Conservation (phyloP, 192 early-diverging fungal genomes). For the Coemansia sp. region DNA sequence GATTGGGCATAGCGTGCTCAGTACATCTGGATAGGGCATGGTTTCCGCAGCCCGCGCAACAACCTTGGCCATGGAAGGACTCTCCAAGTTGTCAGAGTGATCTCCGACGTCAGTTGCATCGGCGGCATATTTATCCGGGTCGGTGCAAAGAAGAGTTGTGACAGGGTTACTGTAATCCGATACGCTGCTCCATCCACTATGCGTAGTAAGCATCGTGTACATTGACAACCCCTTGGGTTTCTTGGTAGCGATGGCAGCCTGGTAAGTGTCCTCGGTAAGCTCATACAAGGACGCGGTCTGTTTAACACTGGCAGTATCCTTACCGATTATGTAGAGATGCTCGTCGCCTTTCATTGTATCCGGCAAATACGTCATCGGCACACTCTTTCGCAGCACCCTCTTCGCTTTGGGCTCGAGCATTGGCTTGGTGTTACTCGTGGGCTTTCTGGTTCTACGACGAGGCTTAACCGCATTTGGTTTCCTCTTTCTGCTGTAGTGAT, state of each 20-base stretch:
- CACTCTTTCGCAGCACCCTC: neutral
- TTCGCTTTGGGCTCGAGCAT: neutral
- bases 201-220: constrained; percentile 32
- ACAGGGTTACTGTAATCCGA: constrained; percentile 25
- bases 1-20: constrained; percentile 7
- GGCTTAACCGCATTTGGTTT: neutral
- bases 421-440: neutral
- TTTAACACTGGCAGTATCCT: neutral
- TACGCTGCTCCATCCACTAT: constrained; percentile 5
- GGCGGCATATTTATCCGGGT: neutral
- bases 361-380: constrained; percentile 15
- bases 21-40: constrained; percentile 11
- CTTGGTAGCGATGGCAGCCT: neutral
- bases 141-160: constrained; percentile 10
- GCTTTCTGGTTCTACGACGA: neutral
- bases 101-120: constrained; percentile 13
- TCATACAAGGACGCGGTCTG: neutral
- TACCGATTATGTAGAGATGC: constrained; percentile 5
- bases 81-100: neutral
- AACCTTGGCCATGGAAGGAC: neutral
- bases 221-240: neutral
- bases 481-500: neutral
- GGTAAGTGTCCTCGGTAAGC: constrained; percentile 26
- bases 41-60: neutral
- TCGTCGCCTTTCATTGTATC: constrained; percentile 22